These are phyloP conservation scores for Nissolia schottii DNA, from an alignment of 306 rosid genomes.

Conservation along the genomic window DNA sequence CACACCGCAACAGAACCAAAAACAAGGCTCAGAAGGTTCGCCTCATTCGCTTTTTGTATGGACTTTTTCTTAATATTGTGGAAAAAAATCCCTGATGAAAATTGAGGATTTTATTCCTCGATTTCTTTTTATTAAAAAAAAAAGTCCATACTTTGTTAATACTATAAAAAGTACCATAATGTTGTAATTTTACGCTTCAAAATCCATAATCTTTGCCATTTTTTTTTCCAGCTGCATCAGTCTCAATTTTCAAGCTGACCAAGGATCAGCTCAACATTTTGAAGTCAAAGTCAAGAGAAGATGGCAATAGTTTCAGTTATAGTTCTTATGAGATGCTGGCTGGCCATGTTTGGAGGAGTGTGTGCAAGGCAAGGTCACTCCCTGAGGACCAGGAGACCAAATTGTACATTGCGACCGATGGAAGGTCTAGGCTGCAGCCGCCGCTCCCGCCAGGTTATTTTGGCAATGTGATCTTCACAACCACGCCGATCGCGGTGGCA, in stretches of 20 bases:
- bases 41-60: no score
- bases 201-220: no score
- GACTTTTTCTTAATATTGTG: no score
- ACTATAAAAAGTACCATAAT: no score
- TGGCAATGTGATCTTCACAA: conserved; percentile 83
- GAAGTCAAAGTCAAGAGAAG: conserved; percentile 65
- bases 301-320: conserved; percentile 52
- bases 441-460: conserved; percentile 80
- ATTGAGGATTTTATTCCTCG: no score
- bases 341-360: conserved; percentile 76
- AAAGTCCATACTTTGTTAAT: no score
- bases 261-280: conserved; percentile 57
- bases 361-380: conserved; percentile 64
- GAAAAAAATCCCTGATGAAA: no score
- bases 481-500: conserved; percentile 65
- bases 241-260: conserved; percentile 61
- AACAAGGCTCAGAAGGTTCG: conserved; percentile 37
- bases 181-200: no score
- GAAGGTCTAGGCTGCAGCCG: conserved; percentile 75
- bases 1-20: neutral
- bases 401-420: conserved; percentile 80
- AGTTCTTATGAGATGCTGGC: conserved; percentile 86
- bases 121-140: no score
- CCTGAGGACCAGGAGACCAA: conserved; percentile 73
- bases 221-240: conserved; percentile 27